Percentiles rank a stretch among this genome's conserved stretches.
These are phyloP conservation scores for Trichosanthes cucumerina DNA, from an alignment of 306 rosid species.

Conservation along the genomic window DNA sequence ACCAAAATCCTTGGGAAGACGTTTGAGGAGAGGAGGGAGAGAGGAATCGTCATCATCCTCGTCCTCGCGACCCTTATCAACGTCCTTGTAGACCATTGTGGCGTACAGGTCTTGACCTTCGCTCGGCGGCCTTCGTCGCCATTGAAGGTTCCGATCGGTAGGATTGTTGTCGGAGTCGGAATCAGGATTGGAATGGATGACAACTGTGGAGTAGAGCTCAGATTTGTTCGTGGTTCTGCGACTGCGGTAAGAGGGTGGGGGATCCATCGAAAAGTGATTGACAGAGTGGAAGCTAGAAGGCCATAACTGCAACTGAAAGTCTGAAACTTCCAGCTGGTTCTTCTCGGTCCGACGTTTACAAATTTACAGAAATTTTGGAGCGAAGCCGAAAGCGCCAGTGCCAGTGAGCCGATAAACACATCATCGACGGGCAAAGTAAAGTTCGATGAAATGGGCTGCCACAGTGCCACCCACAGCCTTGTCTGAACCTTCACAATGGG, in stretches of 20 bases:
- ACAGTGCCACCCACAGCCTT: background rate
- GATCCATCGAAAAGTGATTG: constrained; percentile 41
- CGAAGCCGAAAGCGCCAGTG: background rate
- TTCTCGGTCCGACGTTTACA: background rate
- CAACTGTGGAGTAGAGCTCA: constrained; percentile 67
- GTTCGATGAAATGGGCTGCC: background rate
- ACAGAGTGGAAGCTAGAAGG: background rate
- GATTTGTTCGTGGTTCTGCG: constrained; percentile 36
- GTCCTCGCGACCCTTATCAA: constrained; percentile 29
- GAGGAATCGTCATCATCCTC: constrained; percentile 65
- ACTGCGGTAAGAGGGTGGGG: constrained; percentile 31
- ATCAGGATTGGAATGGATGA: constrained; percentile 47
- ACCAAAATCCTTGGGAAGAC: constrained; percentile 91
- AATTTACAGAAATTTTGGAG: background rate
- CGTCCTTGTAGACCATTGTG: constrained; percentile 65
- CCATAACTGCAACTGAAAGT: background rate
- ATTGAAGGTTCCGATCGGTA: constrained; percentile 1
- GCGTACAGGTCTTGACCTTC: constrained; percentile 48
- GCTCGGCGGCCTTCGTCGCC: constrained; percentile 17
- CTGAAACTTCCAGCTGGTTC: background rate
- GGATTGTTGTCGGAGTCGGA: constrained; percentile 16
- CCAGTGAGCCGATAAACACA: background rate
- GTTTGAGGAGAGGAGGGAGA: constrained; percentile 90
- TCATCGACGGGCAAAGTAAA: background rate
- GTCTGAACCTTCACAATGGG: background rate